A percentile compares a stretch with the other conserved stretches of the same genome.
These are phyloP conservation scores for Pyrrhoderma lamaoense DNA, from an alignment of 1,284 basidiomycete genomes.

Conservation along the genomic window DNA sequence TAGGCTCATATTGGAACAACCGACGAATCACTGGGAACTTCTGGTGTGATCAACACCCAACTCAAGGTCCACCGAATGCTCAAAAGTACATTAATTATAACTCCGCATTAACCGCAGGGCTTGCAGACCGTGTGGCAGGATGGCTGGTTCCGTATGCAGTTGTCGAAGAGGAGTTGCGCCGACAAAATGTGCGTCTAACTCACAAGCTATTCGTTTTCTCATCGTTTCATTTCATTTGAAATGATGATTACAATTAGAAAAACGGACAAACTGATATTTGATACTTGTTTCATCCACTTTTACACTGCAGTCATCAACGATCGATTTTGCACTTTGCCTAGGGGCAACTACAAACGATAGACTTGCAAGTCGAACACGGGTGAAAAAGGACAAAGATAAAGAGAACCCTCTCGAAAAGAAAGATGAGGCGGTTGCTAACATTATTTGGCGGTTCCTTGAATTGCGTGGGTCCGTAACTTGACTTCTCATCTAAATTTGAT, in stretches of 20 bases:
- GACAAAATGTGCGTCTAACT: conserved; percentile 78
- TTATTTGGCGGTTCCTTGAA: conserved; percentile 97
- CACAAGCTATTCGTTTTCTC: conserved; percentile 17
- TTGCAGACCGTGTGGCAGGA: conserved; percentile 82
- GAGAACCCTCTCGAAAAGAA: conserved; percentile 79
- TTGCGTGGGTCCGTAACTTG: conserved; percentile 67
- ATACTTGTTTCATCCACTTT: neutral
- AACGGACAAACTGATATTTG: neutral
- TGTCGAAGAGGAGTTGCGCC: conserved; percentile 90
- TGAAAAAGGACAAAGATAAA: conserved; percentile 40
- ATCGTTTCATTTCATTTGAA: conserved; percentile 7
- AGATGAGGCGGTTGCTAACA: conserved; percentile 97
- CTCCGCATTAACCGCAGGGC: conserved; percentile 72
- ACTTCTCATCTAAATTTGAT: conserved; percentile 9
- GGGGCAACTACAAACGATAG: conserved; percentile 82
- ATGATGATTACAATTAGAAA: conserved; percentile 8
- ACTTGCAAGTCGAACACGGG: conserved; percentile 63
- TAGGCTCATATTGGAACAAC: conserved; percentile 75
- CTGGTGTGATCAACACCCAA: conserved; percentile 60
- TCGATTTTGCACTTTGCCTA: conserved; percentile 92
- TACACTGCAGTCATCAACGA: conserved; percentile 75
- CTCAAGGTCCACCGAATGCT: conserved; percentile 32
- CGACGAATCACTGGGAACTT: conserved; percentile 65
- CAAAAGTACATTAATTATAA: conserved; percentile 62
- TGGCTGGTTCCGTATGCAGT: conserved; percentile 88